Evolutionary conservation across 176 grass and related monocot genomes (phyloP).

Genomic region (Coix lacrymajobi): DNA sequence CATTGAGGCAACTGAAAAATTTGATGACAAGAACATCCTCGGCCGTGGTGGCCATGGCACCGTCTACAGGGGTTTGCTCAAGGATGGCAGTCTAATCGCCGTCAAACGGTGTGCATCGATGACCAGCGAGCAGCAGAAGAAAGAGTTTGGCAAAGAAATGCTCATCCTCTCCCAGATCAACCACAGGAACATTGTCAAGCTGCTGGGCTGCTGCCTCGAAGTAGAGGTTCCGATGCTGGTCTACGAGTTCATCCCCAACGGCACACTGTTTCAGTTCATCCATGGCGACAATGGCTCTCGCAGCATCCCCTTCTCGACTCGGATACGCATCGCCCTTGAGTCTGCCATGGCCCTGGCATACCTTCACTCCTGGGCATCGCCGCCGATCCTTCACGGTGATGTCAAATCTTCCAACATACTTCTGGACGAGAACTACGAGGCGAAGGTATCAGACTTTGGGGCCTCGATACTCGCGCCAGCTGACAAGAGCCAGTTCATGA

Average conservation of each 20-base stretch:
- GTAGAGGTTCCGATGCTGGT: conserved; percentile 39
- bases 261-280: conserved; percentile 31
- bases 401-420: conserved; percentile 44
- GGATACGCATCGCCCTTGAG: conserved; percentile 30
- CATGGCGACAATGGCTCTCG: background rate
- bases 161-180: conserved; percentile 38
- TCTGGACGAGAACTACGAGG: conserved; percentile 9
- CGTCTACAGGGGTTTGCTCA: conserved; percentile 27
- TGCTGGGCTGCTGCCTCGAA: conserved; percentile 35
- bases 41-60: conserved; percentile 6
- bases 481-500: conserved; percentile 19
- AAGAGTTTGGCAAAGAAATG: conserved; percentile 36
- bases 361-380: conserved; percentile 26
- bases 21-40: conserved; percentile 22
- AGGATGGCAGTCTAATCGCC: background rate
- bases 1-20: conserved; percentile 29
- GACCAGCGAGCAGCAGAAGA: conserved; percentile 4
- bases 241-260: conserved; percentile 31
- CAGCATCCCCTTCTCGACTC: background rate
- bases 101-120: conserved; percentile 30
- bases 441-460: conserved; percentile 44
- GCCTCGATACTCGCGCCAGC: conserved; percentile 18
- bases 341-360: conserved; percentile 29
- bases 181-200: conserved; percentile 41
- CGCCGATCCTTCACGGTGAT: conserved; percentile 37